These are phyloP conservation scores for Verticillium dahliae DNA, from an alignment of 2,329 filamentous ascomycete genomes.

Conservation along the genomic window DNA sequence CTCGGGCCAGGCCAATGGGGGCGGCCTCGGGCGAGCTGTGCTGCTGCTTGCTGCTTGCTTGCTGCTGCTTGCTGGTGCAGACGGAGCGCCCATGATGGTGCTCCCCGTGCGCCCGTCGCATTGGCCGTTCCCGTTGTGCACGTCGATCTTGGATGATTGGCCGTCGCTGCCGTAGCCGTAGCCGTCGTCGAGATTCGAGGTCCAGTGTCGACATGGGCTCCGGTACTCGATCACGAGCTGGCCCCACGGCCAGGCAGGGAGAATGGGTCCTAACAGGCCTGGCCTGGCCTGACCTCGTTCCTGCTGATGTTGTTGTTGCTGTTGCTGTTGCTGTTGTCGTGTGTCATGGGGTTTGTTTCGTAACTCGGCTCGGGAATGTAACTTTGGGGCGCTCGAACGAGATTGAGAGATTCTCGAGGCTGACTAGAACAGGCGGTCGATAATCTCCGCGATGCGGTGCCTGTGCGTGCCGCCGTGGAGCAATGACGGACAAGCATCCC, in stretches of 20 bases:
- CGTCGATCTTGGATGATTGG: not conserved
- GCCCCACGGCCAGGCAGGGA: not conserved
- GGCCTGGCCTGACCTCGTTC: not conserved
- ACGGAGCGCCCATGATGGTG: constrained; percentile 8
- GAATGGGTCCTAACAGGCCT: not conserved
- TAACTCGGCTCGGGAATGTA: not conserved
- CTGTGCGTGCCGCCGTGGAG: not conserved
- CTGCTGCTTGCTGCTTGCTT: not conserved
- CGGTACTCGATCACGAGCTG: too few species aligned
- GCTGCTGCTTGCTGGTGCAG: not conserved
- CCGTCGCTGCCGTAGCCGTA: not conserved
- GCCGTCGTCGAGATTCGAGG: not conserved
- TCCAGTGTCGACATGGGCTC: not conserved
- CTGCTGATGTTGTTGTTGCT: too few species aligned
- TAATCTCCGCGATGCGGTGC: not conserved
- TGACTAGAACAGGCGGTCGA: not conserved
- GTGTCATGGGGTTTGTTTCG: not conserved
- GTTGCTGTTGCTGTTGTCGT: not conserved
- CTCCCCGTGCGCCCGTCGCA: not conserved
- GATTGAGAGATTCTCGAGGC: not conserved
- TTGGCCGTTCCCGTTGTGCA: not conserved
- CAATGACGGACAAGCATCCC: not conserved
- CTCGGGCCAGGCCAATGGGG: constrained; percentile 7
- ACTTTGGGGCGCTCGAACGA: not conserved
- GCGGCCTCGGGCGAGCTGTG: constrained; percentile 8